Evolutionary conservation across 2,329 filamentous ascomycete species (phyloP).

Genomic region (Penicillium sp.): DNA sequence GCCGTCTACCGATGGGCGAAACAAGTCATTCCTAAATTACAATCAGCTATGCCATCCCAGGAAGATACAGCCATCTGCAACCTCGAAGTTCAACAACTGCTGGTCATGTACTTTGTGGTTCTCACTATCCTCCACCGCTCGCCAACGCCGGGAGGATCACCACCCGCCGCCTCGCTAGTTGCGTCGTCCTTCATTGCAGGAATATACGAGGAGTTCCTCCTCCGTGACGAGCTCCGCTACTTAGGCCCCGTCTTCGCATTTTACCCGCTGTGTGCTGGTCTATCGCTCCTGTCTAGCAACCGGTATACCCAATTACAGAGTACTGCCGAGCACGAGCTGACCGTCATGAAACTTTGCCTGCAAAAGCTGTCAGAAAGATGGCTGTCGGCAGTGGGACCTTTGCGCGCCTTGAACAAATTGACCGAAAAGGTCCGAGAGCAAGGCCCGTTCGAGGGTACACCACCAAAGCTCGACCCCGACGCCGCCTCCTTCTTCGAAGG

Average conservation of each 20-base stretch:
- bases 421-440: slow-evolving; percentile 26
- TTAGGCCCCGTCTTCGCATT: slow-evolving; percentile 45
- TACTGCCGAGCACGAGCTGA: slow-evolving; percentile 26
- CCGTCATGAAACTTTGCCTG: slow-evolving; percentile 27
- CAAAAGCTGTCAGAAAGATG: slow-evolving; percentile 31
- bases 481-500: slow-evolving; percentile 25
- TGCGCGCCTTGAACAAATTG: slow-evolving; percentile 26
- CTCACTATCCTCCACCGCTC: slow-evolving; percentile 43
- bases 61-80: slow-evolving; percentile 20
- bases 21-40: slow-evolving; percentile 28
- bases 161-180: slow-evolving; percentile 40
- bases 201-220: slow-evolving; percentile 45
- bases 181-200: slow-evolving; percentile 46
- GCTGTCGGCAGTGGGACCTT: slow-evolving; percentile 26
- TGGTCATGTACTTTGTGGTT: slow-evolving; percentile 41
- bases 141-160: slow-evolving; percentile 30
- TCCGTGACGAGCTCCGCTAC: slow-evolving; percentile 43
- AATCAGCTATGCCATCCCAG: slow-evolving; percentile 14
- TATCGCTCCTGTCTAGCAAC: slow-evolving; percentile 42
- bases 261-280: slow-evolving; percentile 43
- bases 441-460: slow-evolving; percentile 17
- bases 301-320: slow-evolving; percentile 34
- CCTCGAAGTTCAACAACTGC: slow-evolving; percentile 40
- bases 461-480: slow-evolving; percentile 19
- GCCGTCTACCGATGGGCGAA: slow-evolving; percentile 45